Conservation (phyloP, 2,329 filamentous ascomycete species). For the Teratosphaeria destructans region DNA sequence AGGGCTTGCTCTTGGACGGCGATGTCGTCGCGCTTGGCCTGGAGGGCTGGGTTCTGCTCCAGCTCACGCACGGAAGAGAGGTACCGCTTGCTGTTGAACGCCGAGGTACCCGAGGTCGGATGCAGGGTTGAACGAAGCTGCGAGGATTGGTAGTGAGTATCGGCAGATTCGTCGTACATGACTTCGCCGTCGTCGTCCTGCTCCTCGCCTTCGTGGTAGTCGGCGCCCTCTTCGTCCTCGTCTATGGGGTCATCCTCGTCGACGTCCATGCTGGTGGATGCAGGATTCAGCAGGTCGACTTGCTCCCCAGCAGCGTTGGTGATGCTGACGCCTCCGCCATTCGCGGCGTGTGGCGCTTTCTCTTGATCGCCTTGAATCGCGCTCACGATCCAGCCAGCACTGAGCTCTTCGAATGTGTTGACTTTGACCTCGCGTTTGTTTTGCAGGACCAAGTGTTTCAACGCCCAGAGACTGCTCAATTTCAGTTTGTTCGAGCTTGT, state of each 20-base stretch:
- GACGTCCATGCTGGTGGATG: slow-evolving; percentile 21
- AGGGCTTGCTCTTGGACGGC: slow-evolving; percentile 85
- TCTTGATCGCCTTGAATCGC: slow-evolving; percentile 53
- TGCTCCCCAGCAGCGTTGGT: slow-evolving; percentile 51
- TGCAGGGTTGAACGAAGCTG: slow-evolving; percentile 25
- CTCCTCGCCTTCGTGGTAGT: slow-evolving; percentile 14
- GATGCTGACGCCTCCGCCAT: slow-evolving; percentile 41
- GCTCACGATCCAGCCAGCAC: slow-evolving; percentile 68
- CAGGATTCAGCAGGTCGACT: slow-evolving; percentile 48
- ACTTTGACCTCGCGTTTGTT: slow-evolving; percentile 64
- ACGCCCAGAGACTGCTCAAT: slow-evolving; percentile 79
- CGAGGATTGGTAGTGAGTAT: slow-evolving; percentile 27
- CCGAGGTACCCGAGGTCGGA: background rate
- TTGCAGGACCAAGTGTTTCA: slow-evolving; percentile 78
- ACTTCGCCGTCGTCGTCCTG: slow-evolving; percentile 36
- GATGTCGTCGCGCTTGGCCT: slow-evolving; percentile 65
- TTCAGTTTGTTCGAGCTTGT: slow-evolving; percentile 69
- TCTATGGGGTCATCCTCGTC: slow-evolving; percentile 16
- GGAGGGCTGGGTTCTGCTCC: slow-evolving; percentile 57
- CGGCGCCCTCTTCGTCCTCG: slow-evolving; percentile 16
- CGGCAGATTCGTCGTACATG: slow-evolving; percentile 31
- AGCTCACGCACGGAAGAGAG: slow-evolving; percentile 20
- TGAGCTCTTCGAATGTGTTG: slow-evolving; percentile 65
- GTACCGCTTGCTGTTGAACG: slow-evolving; percentile 20
- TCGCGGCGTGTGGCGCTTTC: slow-evolving; percentile 27